These are phyloP conservation scores for Crithidia sp. DNA, from an alignment of 208 protist genomes.

Conservation along the genomic window DNA sequence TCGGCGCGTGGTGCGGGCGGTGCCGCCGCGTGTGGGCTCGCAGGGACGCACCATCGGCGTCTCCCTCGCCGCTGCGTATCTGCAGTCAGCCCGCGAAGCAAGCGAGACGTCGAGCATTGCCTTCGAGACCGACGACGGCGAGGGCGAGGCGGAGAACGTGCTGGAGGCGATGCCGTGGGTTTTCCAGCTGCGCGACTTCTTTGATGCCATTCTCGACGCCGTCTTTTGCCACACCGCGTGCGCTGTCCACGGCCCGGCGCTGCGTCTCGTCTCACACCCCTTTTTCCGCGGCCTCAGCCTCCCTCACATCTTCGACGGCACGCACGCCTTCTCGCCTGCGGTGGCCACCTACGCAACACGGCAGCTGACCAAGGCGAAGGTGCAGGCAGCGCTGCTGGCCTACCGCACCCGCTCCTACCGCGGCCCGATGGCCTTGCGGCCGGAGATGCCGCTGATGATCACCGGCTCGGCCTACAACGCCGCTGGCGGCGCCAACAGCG, in stretches of 20 bases:
- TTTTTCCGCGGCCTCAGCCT: conserved; percentile 63
- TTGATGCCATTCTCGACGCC: conserved; percentile 64
- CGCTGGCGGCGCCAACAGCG: conserved; percentile 18
- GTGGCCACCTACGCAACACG: conserved; percentile 39
- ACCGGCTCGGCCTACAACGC: conserved; percentile 50
- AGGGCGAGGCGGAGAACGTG: conserved; percentile 36
- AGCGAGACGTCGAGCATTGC: conserved; percentile 33
- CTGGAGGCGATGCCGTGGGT: conserved; percentile 64
- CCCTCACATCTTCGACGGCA: conserved; percentile 71
- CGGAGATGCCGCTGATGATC: conserved; percentile 57
- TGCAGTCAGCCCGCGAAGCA: conserved; percentile 36
- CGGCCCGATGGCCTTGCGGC: conserved; percentile 23
- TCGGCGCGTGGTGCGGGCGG: conserved; percentile 32
- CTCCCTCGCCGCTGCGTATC: conserved; percentile 58
- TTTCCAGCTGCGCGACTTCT: conserved; percentile 66
- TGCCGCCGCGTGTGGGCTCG: conserved; percentile 29
- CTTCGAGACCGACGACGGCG: conserved; percentile 20
- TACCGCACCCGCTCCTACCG: conserved; percentile 57
- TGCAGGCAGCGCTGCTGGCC: conserved; percentile 43
- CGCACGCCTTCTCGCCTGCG: conserved; percentile 44
- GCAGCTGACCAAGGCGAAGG: conserved; percentile 55
- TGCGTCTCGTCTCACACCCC: conserved; percentile 63
- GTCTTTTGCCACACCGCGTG: conserved; percentile 45
- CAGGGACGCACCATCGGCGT: conserved; percentile 49
- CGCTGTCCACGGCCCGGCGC: conserved; percentile 44